These are phyloP conservation scores for Pulicaria dysenterica DNA, from an alignment of 129 eudicot species.

Conservation along the genomic window DNA sequence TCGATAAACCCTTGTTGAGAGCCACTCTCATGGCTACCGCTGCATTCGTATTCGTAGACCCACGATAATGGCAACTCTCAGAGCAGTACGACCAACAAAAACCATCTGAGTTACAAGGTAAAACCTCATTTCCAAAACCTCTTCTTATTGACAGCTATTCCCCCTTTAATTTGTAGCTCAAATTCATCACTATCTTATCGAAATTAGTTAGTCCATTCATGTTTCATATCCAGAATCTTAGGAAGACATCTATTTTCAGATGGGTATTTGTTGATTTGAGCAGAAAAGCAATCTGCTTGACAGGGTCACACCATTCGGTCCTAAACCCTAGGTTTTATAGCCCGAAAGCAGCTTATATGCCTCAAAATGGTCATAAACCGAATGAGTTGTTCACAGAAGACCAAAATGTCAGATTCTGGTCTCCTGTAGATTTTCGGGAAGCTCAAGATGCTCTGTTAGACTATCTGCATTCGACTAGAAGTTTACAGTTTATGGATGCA, in stretches of 20 bases:
- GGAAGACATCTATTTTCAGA: conserved; percentile 20
- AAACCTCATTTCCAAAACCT: conserved; percentile 9
- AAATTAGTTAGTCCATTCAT: conserved; percentile 19
- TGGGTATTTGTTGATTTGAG: conserved; percentile 25
- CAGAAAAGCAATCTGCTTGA: conserved; percentile 38
- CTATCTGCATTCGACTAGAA: conserved; percentile 77
- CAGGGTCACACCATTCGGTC: conserved; percentile 39
- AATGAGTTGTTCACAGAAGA: conserved; percentile 5
- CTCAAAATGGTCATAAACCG: conserved; percentile 24
- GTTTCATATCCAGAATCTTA: conserved; percentile 30
- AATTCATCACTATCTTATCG: conserved; percentile 22
- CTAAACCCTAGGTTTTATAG: conserved; percentile 49
- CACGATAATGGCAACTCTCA: conserved; percentile 23
- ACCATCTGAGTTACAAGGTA: conserved; percentile 27
- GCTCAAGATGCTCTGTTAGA: conserved; percentile 83
- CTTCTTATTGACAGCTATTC: neutral
- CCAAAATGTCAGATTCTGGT: conserved; percentile 19
- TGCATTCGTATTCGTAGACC: neutral
- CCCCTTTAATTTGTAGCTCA: neutral
- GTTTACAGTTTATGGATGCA: conserved; percentile 72
- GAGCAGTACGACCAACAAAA: conserved; percentile 17
- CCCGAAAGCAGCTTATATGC: conserved; percentile 28
- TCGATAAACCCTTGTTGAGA: conserved; percentile 31
- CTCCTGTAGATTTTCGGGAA: conserved; percentile 39
- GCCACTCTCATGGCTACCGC: conserved; percentile 34